Conservation (phyloP, 192 early-diverging fungal genomes). For the Jimgerdemannia lactiflua region DNA sequence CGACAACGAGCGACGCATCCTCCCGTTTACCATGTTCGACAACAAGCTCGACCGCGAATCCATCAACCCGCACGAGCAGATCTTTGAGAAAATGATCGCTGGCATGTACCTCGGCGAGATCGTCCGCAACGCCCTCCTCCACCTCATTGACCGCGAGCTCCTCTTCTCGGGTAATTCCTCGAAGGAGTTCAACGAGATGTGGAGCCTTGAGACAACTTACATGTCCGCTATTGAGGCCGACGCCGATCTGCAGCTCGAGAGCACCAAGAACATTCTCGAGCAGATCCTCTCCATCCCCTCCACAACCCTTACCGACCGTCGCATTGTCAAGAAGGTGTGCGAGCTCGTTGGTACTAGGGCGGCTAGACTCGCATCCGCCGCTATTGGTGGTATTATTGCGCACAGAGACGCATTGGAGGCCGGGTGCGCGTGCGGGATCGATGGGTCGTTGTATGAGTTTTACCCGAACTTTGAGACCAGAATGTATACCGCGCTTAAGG, state of each 20-base stretch:
- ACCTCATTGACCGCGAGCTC: slow-evolving; percentile 79
- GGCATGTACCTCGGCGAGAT: slow-evolving; percentile 96
- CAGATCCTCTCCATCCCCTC: slow-evolving; percentile 59
- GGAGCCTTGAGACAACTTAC: slow-evolving; percentile 76
- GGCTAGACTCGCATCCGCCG: slow-evolving; percentile 76
- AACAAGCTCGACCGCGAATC: slow-evolving; percentile 80
- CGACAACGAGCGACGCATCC: slow-evolving; percentile 75
- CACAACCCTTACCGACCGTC: slow-evolving; percentile 71
- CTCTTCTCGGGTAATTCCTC: slow-evolving; percentile 70
- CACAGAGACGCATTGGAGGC: slow-evolving; percentile 52
- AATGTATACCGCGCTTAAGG: slow-evolving; percentile 68
- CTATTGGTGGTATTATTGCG: slow-evolving; percentile 65
- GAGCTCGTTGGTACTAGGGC: slow-evolving; percentile 83
- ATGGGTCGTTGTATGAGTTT: slow-evolving; percentile 66
- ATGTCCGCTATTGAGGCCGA: slow-evolving; percentile 81
- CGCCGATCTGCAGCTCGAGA: slow-evolving; percentile 51
- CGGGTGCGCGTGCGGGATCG: slow-evolving; percentile 63
- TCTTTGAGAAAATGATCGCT: slow-evolving; percentile 94
- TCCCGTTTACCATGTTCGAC: slow-evolving; percentile 86
- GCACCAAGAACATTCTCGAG: slow-evolving; percentile 72
- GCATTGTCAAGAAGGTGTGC: slow-evolving; percentile 78
- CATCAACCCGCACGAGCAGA: slow-evolving; percentile 80
- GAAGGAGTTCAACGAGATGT: slow-evolving; percentile 61
- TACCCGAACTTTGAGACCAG: slow-evolving; percentile 64
- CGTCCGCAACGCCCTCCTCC: slow-evolving; percentile 69